phyloP scores from a whole-genome alignment of 78 protist species.

The Dictyostelium intermedium region DNA sequence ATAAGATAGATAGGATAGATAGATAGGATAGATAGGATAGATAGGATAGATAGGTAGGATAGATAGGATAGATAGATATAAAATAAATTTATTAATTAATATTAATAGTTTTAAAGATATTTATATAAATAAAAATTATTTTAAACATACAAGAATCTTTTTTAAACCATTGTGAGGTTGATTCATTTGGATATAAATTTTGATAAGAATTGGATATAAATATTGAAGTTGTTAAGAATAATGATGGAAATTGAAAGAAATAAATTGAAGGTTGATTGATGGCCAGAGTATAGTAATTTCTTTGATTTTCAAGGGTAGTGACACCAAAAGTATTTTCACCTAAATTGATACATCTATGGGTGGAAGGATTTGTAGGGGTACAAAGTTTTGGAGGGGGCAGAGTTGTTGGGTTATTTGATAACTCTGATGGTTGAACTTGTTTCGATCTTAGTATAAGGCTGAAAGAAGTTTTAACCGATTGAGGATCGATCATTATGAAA shows the following conservation, averaged over 20 bases:
- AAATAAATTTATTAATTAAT: no score
- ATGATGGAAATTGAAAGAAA: conserved; percentile 23
- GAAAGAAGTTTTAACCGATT: neutral
- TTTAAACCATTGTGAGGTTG: neutral
- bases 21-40: no score
- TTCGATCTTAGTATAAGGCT: neutral
- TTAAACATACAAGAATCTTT: neutral
- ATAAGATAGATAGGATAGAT: no score
- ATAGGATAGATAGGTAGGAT: no score
- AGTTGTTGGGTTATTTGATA: no score
- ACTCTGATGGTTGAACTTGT: neutral
- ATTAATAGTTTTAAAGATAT: no score
- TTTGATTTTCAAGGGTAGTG: neutral
- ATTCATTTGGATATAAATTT: neutral
- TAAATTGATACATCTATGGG: conserved; percentile 32
- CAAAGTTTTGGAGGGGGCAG: neutral
- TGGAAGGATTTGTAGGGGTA: neutral
- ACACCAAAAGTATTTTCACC: conserved; percentile 20
- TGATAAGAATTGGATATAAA: conserved; percentile 6
- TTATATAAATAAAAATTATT: no score
- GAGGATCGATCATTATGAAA: conserved; percentile 15
- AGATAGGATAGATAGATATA: no score
- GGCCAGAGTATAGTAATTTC: neutral
- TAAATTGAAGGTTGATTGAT: neutral
- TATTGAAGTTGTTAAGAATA: conserved; percentile 9